Evolutionary conservation across 768 basidiomycete genomes (phyloP), one percentile per base, ranked within the genome.

Genomic region (Amanita thiersii): DNA sequence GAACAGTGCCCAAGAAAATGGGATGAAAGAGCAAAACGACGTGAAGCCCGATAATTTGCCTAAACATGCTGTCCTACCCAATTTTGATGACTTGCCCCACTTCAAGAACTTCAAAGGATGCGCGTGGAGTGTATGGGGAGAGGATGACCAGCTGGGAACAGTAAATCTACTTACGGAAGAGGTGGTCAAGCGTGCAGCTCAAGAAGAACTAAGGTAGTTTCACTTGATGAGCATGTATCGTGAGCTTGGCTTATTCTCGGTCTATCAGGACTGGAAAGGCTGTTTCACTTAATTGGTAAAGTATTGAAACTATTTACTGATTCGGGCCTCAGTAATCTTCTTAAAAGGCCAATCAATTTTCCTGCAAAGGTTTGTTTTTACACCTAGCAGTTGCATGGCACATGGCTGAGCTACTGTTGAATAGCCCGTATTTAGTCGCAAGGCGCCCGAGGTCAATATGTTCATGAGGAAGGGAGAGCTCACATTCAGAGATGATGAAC

Each of bases 41-140:
- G n/a, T n/a, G n/a, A n/a, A n/a, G n/a, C n/a, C n/a, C n/a, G n/a
- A n/a, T n/a, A n/a, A n/a, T n/a, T n/a, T n/a, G n/a, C n/a, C n/a
- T n/a, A n/a, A n/a, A n/a, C n/a, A n/a, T n/a, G n/a, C n/a, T n/a
- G n/a, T 28, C n/a, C 26, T 65, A 2, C 65, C 64, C 3, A 52
- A 57, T 14, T 65, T 56, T 40, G 64, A 68, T 44, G 63, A 69
- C 26, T 52, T 68, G 21, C 61, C 60, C 8, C 50, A 66, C 7
- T 79, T 57, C 68, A 78, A 65, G 63, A 73, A 61, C 52, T 71
- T 51, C 59, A 68, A 54, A 38, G 81, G 81, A 8, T 83, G 81
- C 42, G 81, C 81, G 2, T 84, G 81, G 81, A 66, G 64, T 3
- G 65, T 82, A 7, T 83, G 79, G 79, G 80, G 80, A 17, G 57